Base-by-base conservation (phyloP, 805 yeast species). In the Lipomyces lipofer region DNA sequence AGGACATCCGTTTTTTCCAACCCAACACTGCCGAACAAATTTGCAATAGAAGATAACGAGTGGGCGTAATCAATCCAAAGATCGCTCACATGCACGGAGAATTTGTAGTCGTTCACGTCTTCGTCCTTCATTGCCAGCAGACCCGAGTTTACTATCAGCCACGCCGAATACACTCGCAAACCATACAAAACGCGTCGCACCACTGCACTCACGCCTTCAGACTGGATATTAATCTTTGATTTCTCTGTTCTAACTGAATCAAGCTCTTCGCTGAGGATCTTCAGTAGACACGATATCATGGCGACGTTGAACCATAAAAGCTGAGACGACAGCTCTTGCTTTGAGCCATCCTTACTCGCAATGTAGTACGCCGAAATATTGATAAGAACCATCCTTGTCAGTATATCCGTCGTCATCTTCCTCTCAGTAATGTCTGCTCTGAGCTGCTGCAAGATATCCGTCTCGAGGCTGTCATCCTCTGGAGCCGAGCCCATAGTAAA, bases 331-430 rank as follows among this genome's bases (percentile, higher is more conserved):
- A 48, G 38, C 9, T 27, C 49, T 10, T 40, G 13, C 12, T 25
- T 30, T 25, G 21, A 36, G 25, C 46, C 48, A 15, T 46, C 47
- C 17, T 25, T 36, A 19, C 22, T 15, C 4, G 54, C 42, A 8
- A 44, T 25, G 32, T 45, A 30, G 24, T 36, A 32, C 9, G 62
- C 60, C 3, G 61, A 52, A 9, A 58, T 47, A 22, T 54, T 50
- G 35, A 58, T 49, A 12, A 44, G 5, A 5, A 49, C 46, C 33
- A 58, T 38, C 15, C 47, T 49, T 15, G 22, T 29, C 36, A 58
- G 28, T n/a, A 48, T 35, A 28, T 55, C 61, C 10, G 46, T 32
- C 19, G 56, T 38, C 9, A 57, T n/a, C 36, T 30, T 35, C 13
- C 39, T 55, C 10, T 36, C 47, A 19, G 4, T 17, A 8, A 54